Base-by-base conservation (phyloP, 306 rosid species). In the Corylus avellana region DNA sequence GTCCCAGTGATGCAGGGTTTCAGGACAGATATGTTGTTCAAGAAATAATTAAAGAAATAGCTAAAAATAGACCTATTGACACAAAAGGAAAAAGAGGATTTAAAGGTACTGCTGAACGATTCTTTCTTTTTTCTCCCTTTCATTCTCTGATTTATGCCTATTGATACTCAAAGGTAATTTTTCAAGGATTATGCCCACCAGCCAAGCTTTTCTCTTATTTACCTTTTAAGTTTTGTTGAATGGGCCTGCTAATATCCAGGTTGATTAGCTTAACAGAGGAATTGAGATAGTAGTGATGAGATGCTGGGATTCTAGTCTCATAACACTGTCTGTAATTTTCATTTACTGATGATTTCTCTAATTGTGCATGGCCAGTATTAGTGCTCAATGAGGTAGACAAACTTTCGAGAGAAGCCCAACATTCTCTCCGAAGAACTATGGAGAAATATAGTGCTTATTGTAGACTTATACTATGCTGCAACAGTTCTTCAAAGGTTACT, bases 1-100 rank as follows among this genome's bases (percentile, higher is more conserved):
- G 81, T 79, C 98, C 98, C 42, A 89, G 97, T 55, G 98, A 95
- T 84, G 98, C 98, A 51, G 98, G 98, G 71, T 95, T 92, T 86
- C 96, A 90, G 83, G 98, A 95, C 76, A 92, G 97, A 84, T 92
- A 92, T 78, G 68, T 92, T 74, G 96, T 95, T 79, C 98, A 95
- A 77, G 98, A 95, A 87, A 81, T 95, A 83, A 95, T 95, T 37
- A 95, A 95, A 85, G 98, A 92, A 77, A 91, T 95, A 91, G 97
- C 98, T 50, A 92, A 91, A 79, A 90, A 91, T 86, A 86, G 97
- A 59, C 94, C 95, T 71, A 85, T 91, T 80, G 98, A 92, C 76
- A 87, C 92, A 7, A 95, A 95, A 80, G 98, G 98, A 82, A 92
- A 82, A 87, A 91, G 82, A 57, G 96, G 92, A 79, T 91, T 87